Base-by-base conservation (phyloP, 2,329 filamentous ascomycete genomes). In the Parafenestella ontariensis region DNA sequence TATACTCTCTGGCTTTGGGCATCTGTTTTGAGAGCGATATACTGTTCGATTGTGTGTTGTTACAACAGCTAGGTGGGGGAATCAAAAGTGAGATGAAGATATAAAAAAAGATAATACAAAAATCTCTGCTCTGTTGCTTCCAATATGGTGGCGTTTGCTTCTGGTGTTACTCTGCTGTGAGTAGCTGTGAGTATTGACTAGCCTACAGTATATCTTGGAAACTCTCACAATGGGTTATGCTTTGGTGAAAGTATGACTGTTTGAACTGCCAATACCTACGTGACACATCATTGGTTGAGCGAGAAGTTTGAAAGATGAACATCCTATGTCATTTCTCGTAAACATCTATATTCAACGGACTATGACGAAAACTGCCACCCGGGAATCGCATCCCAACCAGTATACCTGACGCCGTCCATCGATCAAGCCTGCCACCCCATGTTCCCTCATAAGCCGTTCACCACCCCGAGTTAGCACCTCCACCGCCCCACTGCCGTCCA, bases 401-500 rank as follows among this genome's bases (percentile, higher is more conserved):
- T 17, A 15, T n/a, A 20, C 41, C 24, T 9, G 20, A 23, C 17
- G 9, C 21, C 28, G 11, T 5, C n/a, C 17, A 21, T 40, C 18
- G 9, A 40, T 10, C 5, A 17, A 40, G 34, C 7, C 11, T 3
- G 5, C 13, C 13, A 34, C 31, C 13, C 13, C 31, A 17, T 34
- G 31, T 17, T n/a, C 15, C 13, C 13, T 6, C 15, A 34, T 13
- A 5, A 34, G 8, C 17, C 11, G 20, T 15, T 61, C 48, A 71
- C 24, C 24, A 26, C 24, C 24, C 24, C 9, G 24, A 26, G 24
- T 26, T n/a, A n/a, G n/a, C n/a, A n/a, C 70, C 68, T 5, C 69
- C 69, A 46, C 64, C 46, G 41, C 70, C 72, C 72, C 72, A 74
- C 42, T 63, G 63, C 54, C 71, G 62, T 18, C 68, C 71, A 50